Conservation (phyloP, 805 yeast species). For the Wickerhamiella azyma region DNA sequence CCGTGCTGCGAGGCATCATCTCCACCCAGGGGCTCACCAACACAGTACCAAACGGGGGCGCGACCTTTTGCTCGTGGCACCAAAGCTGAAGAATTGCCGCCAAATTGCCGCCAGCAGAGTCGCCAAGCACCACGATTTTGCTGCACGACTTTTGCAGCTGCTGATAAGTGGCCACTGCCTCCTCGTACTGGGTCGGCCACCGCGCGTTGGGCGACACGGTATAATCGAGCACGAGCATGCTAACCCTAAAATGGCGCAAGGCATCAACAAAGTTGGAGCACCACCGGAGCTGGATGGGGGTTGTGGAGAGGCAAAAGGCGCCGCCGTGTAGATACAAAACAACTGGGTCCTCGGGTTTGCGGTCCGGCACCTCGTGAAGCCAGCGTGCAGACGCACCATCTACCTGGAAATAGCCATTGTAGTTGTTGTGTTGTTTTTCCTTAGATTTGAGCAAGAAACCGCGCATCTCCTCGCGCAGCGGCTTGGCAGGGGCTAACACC, state of each 20-base stretch:
- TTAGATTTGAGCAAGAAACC: no score
- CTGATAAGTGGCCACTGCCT: constrained; percentile 14
- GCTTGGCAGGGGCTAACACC: no score
- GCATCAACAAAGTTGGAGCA: neutral
- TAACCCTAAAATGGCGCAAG: constrained; percentile 10
- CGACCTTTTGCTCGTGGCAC: neutral
- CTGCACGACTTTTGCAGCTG: constrained; percentile 13
- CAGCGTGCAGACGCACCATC: constrained; percentile 18
- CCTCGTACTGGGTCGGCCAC: constrained; percentile 19
- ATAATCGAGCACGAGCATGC: constrained; percentile 22
- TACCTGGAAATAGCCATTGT: constrained; percentile 21
- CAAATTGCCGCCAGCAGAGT: constrained; percentile 24
- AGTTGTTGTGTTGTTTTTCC: no score
- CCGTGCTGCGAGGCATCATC: neutral
- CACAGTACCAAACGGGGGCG: neutral
- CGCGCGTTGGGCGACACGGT: constrained; percentile 17
- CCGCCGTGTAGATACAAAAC: constrained; percentile 21
- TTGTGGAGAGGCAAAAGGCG: constrained; percentile 16
- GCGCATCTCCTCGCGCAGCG: no score
- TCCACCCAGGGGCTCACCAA: constrained; percentile 4
- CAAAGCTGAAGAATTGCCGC: constrained; percentile 5
- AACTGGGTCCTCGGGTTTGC: constrained; percentile 19
- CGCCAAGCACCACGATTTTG: constrained; percentile 20
- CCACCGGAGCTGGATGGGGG: constrained; percentile 15
- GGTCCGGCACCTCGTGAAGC: constrained; percentile 17